Evolutionary conservation across 2,329 filamentous ascomycete species (phyloP).

Genomic region (Zymoseptoria brevis): DNA sequence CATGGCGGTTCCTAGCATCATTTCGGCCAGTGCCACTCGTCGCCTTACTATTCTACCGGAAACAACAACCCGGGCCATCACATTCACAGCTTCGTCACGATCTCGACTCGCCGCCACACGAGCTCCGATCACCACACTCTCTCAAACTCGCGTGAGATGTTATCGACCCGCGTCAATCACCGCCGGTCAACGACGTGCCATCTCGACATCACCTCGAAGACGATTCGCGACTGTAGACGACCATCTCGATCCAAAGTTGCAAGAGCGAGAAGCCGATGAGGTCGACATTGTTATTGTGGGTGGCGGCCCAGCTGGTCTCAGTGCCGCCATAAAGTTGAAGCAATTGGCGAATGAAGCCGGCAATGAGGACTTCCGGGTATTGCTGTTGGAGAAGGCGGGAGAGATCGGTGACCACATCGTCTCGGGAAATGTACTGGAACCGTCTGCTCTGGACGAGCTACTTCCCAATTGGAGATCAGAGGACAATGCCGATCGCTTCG

Average conservation of each 20-base stretch:
- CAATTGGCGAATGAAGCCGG: conserved; percentile 90
- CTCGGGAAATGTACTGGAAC: conserved; percentile 91
- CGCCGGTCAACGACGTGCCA: conserved; percentile 29
- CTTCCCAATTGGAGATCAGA: conserved; percentile 89
- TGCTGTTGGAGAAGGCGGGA: conserved; percentile 89
- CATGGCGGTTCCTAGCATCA: conserved; percentile 18
- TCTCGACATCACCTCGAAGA: conserved; percentile 24
- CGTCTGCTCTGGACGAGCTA: conserved; percentile 77
- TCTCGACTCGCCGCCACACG: conserved; percentile 4
- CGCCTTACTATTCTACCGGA: conserved; percentile 11
- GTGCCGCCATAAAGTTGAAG: conserved; percentile 88
- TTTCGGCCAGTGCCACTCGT: conserved; percentile 16
- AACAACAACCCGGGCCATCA: conserved; percentile 5
- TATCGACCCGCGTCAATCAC: conserved; percentile 28
- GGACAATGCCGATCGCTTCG: conserved; percentile 79
- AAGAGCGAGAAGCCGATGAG: conserved; percentile 84
- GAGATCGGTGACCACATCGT: conserved; percentile 93
- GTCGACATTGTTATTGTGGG: conserved; percentile 97
- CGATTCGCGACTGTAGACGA: conserved; percentile 32
- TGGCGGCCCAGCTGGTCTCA: conserved; percentile 87
- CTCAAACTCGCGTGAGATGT: conserved; percentile 18
- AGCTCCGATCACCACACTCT: conserved; percentile 9
- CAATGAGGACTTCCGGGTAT: conserved; percentile 89
- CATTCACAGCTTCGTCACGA: background rate
- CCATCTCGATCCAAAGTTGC: conserved; percentile 38